Evolutionary conservation across 1,139 yeast genomes (phyloP).

Genomic region (Citeromyces siamensis): DNA sequence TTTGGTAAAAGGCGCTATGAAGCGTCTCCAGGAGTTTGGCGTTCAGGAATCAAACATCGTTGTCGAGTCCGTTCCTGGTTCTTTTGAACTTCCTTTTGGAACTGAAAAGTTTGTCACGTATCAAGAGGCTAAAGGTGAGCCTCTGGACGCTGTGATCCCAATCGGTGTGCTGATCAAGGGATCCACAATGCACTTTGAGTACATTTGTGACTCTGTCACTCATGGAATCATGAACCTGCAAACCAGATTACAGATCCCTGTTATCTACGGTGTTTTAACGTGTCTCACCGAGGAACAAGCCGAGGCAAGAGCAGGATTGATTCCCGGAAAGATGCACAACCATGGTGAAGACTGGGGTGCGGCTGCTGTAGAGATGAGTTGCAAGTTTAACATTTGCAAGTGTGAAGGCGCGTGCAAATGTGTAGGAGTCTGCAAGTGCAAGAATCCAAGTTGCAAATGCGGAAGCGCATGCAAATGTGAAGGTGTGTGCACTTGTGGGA

Average conservation of each 20-base stretch:
- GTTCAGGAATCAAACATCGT: slow-evolving; percentile 68
- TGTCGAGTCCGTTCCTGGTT: slow-evolving; percentile 85
- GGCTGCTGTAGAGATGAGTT: slow-evolving; percentile 95
- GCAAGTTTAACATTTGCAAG: slow-evolving; percentile 22
- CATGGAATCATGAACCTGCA: slow-evolving; percentile 79
- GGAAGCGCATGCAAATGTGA: neutral
- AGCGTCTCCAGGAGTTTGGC: slow-evolving; percentile 46
- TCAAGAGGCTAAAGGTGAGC: slow-evolving; percentile 29
- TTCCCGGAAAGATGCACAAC: slow-evolving; percentile 66
- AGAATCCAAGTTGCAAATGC: neutral
- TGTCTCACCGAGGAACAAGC: slow-evolving; percentile 95
- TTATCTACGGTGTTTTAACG: slow-evolving; percentile 86
- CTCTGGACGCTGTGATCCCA: slow-evolving; percentile 80
- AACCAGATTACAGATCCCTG: slow-evolving; percentile 59
- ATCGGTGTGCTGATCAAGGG: slow-evolving; percentile 95
- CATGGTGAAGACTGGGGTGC: slow-evolving; percentile 99
- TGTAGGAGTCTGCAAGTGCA: neutral
- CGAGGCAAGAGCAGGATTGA: slow-evolving; percentile 82
- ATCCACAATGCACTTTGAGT: slow-evolving; percentile 95
- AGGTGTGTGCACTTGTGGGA: neutral
- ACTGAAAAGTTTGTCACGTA: slow-evolving; percentile 40
- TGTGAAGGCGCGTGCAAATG: neutral
- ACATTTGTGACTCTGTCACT: slow-evolving; percentile 85
- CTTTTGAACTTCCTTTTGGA: slow-evolving; percentile 86
- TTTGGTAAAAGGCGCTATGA: slow-evolving; percentile 66